Percentiles rank a stretch among this genome's conserved stretches.
phyloP scores from a whole-genome alignment of 768 basidiomycete genomes.

The Crucibulum laeve region DNA sequence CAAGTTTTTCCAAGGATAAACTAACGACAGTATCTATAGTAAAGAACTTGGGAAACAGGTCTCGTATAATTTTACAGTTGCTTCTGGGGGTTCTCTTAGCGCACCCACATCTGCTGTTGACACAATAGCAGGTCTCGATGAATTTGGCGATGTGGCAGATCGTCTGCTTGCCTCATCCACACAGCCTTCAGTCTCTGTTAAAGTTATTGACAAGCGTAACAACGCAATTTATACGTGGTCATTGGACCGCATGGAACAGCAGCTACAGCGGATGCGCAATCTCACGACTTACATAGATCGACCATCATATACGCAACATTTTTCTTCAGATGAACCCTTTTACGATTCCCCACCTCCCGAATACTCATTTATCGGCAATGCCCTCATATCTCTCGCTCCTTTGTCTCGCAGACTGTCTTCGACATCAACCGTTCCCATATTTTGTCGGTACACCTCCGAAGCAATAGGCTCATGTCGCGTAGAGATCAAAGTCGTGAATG shows the following conservation, averaged over 20 bases:
- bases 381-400: conserved; percentile 76
- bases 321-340: conserved; percentile 91
- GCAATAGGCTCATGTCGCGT: conserved; percentile 94
- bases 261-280: conserved; percentile 91
- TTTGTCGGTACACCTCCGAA: conserved; percentile 91
- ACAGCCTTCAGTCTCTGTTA: conserved; percentile 84
- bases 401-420: conserved; percentile 75
- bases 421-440: conserved; percentile 78
- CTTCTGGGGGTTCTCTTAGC: conserved; percentile 76
- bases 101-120: conserved; percentile 81
- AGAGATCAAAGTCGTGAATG: conserved; percentile 75
- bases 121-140: conserved; percentile 80
- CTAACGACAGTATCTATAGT: conserved; percentile 30
- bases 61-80: conserved; percentile 87
- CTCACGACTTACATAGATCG: conserved; percentile 85
- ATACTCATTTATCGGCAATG: conserved; percentile 91
- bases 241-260: conserved; percentile 81
- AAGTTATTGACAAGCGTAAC: conserved; percentile 85
- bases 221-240: conserved; percentile 92
- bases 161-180: conserved; percentile 66
- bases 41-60: conserved; percentile 86
- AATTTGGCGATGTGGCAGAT: conserved; percentile 92
- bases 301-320: conserved; percentile 91
- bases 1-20: conserved; percentile 1
- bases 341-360: conserved; percentile 84